Base-by-base conservation (phyloP, 192 early-diverging fungal species). In the Rhizophagus sp. region DNA sequence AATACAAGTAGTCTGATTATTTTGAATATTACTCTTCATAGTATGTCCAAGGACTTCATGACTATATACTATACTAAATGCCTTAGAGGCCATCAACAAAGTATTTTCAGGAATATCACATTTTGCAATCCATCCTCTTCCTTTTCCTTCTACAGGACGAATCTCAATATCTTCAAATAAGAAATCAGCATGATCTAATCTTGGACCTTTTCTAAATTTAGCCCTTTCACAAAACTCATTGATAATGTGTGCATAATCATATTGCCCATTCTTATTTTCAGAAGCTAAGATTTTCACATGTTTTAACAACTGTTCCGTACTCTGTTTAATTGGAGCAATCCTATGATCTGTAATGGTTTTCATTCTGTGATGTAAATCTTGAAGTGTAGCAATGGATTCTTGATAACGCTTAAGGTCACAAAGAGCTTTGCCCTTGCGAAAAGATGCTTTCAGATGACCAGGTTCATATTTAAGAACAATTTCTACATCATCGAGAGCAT, bases 161-260 rank as follows among this genome's bases (percentile, higher is more conserved):
- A 74, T 49, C 47, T 74, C 73, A 11, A 74, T 74, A 49, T 13
- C 73, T 7, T 74, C 25, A 74, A 1, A 33, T 3, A 74, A 34
- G 19, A 61, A 74, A 39, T 74, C 73, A 8, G 73, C 73, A 61
- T 74, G 73, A 61, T 74, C 50, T 13, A 74, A 61, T n/a, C 68
- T 71, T 6, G 68, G 36, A 41, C 17, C 17, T 52, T 50, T 70
- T 41, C 10, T 34, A 19, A 36, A 3, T 34, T 70, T n/a, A 27
- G 19, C 19, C 1, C 13, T 33, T 15, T 74, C 25, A 47, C 19
- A 74, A 57, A 61, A 57, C 34, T 74, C 73, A 57, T 74, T 24
- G 4, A 74, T 13, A 24, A 74, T 74, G n/a, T 4, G 7, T 2
- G 49, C 9, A 74, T 27, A 52, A 57, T 74, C n/a, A 34, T 74